phyloP scores from a whole-genome alignment of 139 green algal species.

The Closterium sp. region DNA sequence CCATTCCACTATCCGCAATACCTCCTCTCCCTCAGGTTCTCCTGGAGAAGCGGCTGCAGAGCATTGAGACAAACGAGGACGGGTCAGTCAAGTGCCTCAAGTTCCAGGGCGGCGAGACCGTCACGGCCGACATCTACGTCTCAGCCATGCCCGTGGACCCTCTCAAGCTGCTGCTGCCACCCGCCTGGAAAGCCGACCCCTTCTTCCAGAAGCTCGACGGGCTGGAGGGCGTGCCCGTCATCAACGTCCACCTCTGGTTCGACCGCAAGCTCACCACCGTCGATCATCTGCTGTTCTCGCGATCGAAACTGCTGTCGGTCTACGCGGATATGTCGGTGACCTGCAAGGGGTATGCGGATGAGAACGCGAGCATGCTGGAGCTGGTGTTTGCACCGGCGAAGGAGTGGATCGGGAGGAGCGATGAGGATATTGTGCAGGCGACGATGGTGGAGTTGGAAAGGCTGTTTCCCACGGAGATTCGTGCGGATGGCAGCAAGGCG shows the following conservation, averaged over 20 bases:
- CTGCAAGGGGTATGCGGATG: slow-evolving; percentile 70
- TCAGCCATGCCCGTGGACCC: slow-evolving; percentile 96
- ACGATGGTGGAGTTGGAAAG: slow-evolving; percentile 83
- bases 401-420: slow-evolving; percentile 58
- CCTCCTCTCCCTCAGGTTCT: slow-evolving; percentile 42
- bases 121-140: slow-evolving; percentile 89
- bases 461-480: slow-evolving; percentile 95
- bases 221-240: slow-evolving; percentile 95
- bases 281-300: slow-evolving; percentile 97
- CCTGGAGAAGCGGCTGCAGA: slow-evolving; percentile 46
- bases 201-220: slow-evolving; percentile 88
- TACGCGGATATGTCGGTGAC: slow-evolving; percentile 97
- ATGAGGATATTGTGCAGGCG: slow-evolving; percentile 96
- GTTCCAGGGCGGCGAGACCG: slow-evolving; percentile 70
- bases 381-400: slow-evolving; percentile 93
- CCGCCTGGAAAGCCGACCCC: slow-evolving; percentile 76
- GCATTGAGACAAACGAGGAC: slow-evolving; percentile 75
- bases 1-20: neutral
- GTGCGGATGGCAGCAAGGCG: slow-evolving; percentile 47
- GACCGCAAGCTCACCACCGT: slow-evolving; percentile 96
- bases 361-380: slow-evolving; percentile 92
- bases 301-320: slow-evolving; percentile 88
- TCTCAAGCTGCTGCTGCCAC: slow-evolving; percentile 88
- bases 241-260: slow-evolving; percentile 99
- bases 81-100: slow-evolving; percentile 71